Conservation (phyloP, 371 early-diverging fungal species). For the Mucor piriformis region DNA sequence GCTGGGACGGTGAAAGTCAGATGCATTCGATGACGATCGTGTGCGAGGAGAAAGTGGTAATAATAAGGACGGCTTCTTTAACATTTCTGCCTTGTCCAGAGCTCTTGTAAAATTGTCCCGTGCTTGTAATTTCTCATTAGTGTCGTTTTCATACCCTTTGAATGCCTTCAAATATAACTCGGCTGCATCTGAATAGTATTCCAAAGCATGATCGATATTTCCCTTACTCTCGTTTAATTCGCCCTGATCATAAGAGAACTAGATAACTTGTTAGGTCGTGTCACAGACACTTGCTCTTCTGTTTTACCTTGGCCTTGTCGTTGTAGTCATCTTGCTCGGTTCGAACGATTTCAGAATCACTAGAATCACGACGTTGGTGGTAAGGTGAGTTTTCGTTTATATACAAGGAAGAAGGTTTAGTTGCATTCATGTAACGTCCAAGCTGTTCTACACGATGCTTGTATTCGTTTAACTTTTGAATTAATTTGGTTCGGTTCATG, state of each 20-base stretch:
- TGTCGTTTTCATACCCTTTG: slow-evolving; percentile 25
- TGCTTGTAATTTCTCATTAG: slow-evolving; percentile 8
- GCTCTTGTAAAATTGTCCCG: slow-evolving; percentile 37
- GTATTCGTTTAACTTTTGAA: slow-evolving; percentile 45
- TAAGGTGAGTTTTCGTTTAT: slow-evolving; percentile 30
- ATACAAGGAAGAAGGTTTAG: slow-evolving; percentile 21
- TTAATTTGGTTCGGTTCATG: slow-evolving; percentile 28
- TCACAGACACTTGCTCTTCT: not conserved
- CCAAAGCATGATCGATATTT: slow-evolving; percentile 44
- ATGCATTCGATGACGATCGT: slow-evolving; percentile 22
- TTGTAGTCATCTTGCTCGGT: slow-evolving; percentile 31
- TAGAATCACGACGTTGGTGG: slow-evolving; percentile 29
- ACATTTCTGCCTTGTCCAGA: slow-evolving; percentile 40
- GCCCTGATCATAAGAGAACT: slow-evolving; percentile 47
- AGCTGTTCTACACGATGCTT: slow-evolving; percentile 43
- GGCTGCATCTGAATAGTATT: slow-evolving; percentile 52
- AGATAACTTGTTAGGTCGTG: not conserved
- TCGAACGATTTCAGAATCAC: slow-evolving; percentile 22
- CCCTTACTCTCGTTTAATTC: slow-evolving; percentile 45
- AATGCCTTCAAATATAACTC: slow-evolving; percentile 44
- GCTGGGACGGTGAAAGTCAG: slow-evolving; percentile 11
- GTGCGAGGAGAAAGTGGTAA: slow-evolving; percentile 6
- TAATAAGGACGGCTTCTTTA: slow-evolving; percentile 20
- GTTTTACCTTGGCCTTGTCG: slow-evolving; percentile 43
- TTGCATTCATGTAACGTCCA: slow-evolving; percentile 26